These are phyloP conservation scores for Escovopsis sp. DNA, from an alignment of 2,329 filamentous ascomycete genomes.

Conservation along the genomic window DNA sequence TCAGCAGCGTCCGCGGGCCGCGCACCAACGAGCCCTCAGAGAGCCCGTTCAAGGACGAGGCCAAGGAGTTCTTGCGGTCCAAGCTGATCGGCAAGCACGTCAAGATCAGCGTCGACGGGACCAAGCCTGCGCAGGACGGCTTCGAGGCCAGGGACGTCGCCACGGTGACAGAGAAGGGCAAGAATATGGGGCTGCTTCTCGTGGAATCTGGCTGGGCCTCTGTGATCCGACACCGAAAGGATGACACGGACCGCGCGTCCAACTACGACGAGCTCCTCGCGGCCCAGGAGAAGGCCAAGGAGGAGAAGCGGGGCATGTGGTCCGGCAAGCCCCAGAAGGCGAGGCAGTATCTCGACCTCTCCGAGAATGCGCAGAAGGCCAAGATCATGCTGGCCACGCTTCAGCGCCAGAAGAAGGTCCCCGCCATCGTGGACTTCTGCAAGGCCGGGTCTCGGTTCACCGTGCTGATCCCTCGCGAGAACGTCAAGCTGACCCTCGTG, in stretches of 20 bases:
- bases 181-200: slow-evolving; percentile 69
- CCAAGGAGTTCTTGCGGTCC: slow-evolving; percentile 91
- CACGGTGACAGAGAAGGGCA: slow-evolving; percentile 67
- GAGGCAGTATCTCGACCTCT: slow-evolving; percentile 76
- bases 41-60: slow-evolving; percentile 76
- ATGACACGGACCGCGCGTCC: slow-evolving; percentile 83
- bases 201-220: slow-evolving; percentile 91
- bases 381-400: slow-evolving; percentile 84
- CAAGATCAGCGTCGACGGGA: slow-evolving; percentile 74
- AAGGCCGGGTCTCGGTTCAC: slow-evolving; percentile 95
- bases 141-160: slow-evolving; percentile 93
- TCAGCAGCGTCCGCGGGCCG: slow-evolving; percentile 90
- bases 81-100: slow-evolving; percentile 93
- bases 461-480: slow-evolving; percentile 78
- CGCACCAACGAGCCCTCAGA: slow-evolving; percentile 77
- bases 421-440: slow-evolving; percentile 90
- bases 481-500: slow-evolving; percentile 87
- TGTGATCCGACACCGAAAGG: slow-evolving; percentile 86
- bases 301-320: slow-evolving; percentile 90
- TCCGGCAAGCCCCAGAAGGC: slow-evolving; percentile 72
- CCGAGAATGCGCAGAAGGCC: slow-evolving; percentile 83
- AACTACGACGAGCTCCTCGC: slow-evolving; percentile 83
- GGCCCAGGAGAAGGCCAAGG: slow-evolving; percentile 69
- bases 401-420: slow-evolving; percentile 81
- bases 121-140: slow-evolving; percentile 74